These are phyloP conservation scores for Adansonia grandidieri DNA, from an alignment of 441 rosid genomes.

Conservation along the genomic window DNA sequence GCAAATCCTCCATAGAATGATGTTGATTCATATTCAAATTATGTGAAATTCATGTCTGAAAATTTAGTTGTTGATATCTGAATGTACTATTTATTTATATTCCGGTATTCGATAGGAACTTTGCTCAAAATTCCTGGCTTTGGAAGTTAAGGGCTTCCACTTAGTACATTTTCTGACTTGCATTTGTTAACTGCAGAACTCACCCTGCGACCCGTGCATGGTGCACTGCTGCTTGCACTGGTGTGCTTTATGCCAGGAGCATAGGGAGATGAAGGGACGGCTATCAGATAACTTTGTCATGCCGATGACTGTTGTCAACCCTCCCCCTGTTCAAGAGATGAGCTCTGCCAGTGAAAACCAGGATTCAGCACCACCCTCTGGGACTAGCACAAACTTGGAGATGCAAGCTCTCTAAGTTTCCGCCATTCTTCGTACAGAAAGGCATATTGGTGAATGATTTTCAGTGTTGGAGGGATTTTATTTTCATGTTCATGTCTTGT, in stretches of 20 bases:
- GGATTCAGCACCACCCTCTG: constrained; percentile 52
- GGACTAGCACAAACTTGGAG: constrained; percentile 65
- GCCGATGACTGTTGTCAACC: constrained; percentile 72
- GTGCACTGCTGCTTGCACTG: constrained; percentile 71
- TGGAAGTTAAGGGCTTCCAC: neutral
- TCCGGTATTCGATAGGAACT: neutral
- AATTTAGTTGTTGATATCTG: neutral
- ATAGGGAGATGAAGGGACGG: constrained; percentile 78
- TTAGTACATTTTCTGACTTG: neutral
- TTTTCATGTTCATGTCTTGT: neutral
- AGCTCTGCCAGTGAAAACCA: constrained; percentile 44
- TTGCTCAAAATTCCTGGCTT: neutral
- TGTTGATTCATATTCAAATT: neutral
- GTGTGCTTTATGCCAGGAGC: constrained; percentile 79
- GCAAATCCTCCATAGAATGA: neutral
- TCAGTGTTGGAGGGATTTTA: neutral
- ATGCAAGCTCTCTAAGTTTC: constrained; percentile 70
- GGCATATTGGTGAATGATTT: constrained; percentile 3
- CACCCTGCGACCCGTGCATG: constrained; percentile 76
- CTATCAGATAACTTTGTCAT: constrained; percentile 59
- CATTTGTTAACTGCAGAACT: constrained; percentile 45
- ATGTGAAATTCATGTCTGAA: neutral
- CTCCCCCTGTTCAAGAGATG: constrained; percentile 78
- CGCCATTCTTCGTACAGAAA: constrained; percentile 4
- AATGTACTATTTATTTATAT: neutral